Percentiles rank a stretch among this genome's conserved stretches.
phyloP scores from a whole-genome alignment of 768 basidiomycete species.

The Lentinula edodes region DNA sequence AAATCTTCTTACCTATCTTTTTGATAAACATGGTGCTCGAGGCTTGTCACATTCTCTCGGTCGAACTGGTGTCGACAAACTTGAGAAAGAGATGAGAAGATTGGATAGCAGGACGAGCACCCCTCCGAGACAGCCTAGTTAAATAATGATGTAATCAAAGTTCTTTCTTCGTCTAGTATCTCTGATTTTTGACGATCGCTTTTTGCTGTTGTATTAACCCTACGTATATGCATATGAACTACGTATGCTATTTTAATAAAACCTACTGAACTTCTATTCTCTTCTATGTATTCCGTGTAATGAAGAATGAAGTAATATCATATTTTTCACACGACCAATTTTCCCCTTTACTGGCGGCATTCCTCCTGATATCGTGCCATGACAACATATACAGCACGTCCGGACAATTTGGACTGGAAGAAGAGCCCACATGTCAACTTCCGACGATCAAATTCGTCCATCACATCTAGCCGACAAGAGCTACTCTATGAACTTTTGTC shows the following conservation, averaged over 20 bases:
- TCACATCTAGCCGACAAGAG: neutral
- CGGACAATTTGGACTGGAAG: neutral
- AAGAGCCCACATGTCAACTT: neutral
- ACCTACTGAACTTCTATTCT: too few relatives aligned
- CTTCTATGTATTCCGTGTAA: too few relatives aligned
- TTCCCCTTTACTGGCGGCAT: too few relatives aligned
- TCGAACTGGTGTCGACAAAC: slow-evolving; percentile 54
- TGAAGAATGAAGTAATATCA: too few relatives aligned
- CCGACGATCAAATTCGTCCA: neutral
- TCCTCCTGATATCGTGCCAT: neutral
- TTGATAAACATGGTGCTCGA: slow-evolving; percentile 80
- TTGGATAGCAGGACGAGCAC: slow-evolving; percentile 77
- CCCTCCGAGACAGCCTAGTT: slow-evolving; percentile 37
- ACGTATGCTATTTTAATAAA: too few relatives aligned
- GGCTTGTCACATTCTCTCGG: slow-evolving; percentile 33
- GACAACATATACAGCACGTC: neutral
- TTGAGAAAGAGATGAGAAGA: slow-evolving; percentile 77
- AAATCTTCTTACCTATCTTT: slow-evolving; percentile 83
- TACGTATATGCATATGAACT: neutral
- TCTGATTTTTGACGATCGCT: neutral
- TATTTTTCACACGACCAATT: too few relatives aligned
- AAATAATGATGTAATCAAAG: neutral
- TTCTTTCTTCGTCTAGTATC: neutral
- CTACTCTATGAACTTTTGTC: neutral
- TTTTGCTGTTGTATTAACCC: neutral